A percentile compares a stretch with the other conserved stretches of the same genome.
These are phyloP conservation scores for Leccinum fibrillosum DNA, from an alignment of 768 basidiomycete genomes.

Conservation along the genomic window DNA sequence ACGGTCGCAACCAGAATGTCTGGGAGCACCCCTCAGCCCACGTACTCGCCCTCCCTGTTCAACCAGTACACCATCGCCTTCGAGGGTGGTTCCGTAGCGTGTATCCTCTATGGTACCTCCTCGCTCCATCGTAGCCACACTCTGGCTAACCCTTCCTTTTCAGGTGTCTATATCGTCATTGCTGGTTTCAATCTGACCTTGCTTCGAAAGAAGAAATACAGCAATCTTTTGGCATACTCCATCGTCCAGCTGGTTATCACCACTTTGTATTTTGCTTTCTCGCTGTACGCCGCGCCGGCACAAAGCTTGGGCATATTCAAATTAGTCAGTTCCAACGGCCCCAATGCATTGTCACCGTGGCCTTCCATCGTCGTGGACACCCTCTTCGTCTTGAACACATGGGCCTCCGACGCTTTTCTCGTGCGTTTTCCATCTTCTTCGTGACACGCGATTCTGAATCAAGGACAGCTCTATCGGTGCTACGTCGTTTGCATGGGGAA, in stretches of 20 bases:
- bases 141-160: not conserved
- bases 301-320: slow-evolving; percentile 11
- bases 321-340: slow-evolving; percentile 3
- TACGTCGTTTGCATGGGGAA: slow-evolving; percentile 18
- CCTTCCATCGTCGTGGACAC: slow-evolving; percentile 7
- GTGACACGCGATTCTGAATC: not conserved
- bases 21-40: slow-evolving; percentile 1
- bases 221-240: slow-evolving; percentile 11
- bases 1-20: slow-evolving; percentile 12
- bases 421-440: slow-evolving; percentile 5
- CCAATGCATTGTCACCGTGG: slow-evolving; percentile 17
- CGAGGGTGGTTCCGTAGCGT: slow-evolving; percentile 19
- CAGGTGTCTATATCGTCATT: slow-evolving; percentile 18
- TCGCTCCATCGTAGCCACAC: too few species aligned
- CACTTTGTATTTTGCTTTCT: slow-evolving; percentile 17
- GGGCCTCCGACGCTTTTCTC: slow-evolving; percentile 22
- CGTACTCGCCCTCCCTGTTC: slow-evolving; percentile 12
- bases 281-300: slow-evolving; percentile 16
- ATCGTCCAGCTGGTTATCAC: slow-evolving; percentile 17
- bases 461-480: slow-evolving; percentile 19
- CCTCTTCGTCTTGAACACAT: slow-evolving; percentile 20
- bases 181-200: slow-evolving; percentile 10
- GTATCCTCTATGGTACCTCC: slow-evolving; percentile 17
- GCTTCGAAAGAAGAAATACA: slow-evolving; percentile 15
- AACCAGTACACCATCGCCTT: slow-evolving; percentile 20